Percentiles rank a stretch among this genome's conserved stretches.
These are phyloP conservation scores for Camelina laxa DNA, from an alignment of 345 rosid species.

Conservation along the genomic window DNA sequence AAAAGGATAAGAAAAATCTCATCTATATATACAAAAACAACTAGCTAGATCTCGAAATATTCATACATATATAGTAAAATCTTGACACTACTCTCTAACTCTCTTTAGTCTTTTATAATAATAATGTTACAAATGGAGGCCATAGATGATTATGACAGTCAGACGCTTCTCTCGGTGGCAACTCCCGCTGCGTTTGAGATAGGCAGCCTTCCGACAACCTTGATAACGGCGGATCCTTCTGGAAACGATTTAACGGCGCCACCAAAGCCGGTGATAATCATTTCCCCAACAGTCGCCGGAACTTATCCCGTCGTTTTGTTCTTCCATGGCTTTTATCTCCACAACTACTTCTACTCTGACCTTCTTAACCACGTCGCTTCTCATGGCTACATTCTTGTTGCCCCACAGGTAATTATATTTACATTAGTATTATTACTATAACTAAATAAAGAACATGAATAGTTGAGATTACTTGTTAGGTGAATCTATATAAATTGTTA, in stretches of 20 bases:
- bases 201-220: constrained; percentile 39
- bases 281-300: constrained; percentile 39
- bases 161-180: constrained; percentile 4
- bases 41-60: background rate
- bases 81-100: background rate
- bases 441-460: too few relatives aligned
- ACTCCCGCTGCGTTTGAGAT: constrained; percentile 26
- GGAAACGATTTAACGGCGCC: constrained; percentile 26
- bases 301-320: constrained; percentile 45
- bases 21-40: constrained; percentile 13
- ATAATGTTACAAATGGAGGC: constrained; percentile 11
- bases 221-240: constrained; percentile 24
- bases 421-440: too few relatives aligned
- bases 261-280: constrained; percentile 37
- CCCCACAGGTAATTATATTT: constrained; percentile 34
- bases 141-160: background rate
- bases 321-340: constrained; percentile 46
- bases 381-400: constrained; percentile 45
- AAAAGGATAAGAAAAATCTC: background rate
- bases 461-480: too few relatives aligned
- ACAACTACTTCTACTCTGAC: constrained; percentile 41
- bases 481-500: too few relatives aligned
- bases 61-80: background rate
- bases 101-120: too few relatives aligned
- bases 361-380: constrained; percentile 42